These are phyloP conservation scores for Apiospora kogelbergensis DNA, from an alignment of 2,329 filamentous ascomycete genomes.

Conservation along the genomic window DNA sequence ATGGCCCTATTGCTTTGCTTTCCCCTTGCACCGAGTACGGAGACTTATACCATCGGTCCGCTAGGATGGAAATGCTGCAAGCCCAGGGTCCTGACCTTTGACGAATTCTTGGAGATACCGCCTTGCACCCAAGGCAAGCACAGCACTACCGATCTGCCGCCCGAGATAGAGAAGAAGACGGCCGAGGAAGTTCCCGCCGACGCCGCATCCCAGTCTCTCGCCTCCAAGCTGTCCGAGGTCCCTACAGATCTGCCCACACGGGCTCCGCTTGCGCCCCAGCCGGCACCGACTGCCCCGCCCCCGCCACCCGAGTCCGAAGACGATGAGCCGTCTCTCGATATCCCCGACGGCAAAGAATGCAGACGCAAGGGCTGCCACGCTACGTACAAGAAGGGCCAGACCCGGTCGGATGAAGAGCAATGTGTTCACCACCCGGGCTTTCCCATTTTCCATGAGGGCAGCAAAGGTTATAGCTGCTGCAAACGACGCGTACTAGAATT, in stretches of 20 bases:
- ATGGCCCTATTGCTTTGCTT: constrained; percentile 11
- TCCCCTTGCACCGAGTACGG: neutral
- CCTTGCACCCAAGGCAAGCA: constrained; percentile 94
- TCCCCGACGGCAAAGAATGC: constrained; percentile 74
- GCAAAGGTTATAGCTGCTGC: constrained; percentile 97
- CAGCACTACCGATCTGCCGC: constrained; percentile 76
- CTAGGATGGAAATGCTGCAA: constrained; percentile 99
- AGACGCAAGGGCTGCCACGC: constrained; percentile 73
- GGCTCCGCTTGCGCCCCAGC: constrained; percentile 43
- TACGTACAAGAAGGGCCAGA: constrained; percentile 60
- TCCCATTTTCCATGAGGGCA: constrained; percentile 96
- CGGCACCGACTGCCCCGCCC: constrained; percentile 52
- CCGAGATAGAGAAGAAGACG: constrained; percentile 60
- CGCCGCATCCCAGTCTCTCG: constrained; percentile 39
- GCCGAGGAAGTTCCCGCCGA: constrained; percentile 42
- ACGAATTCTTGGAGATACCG: constrained; percentile 91
- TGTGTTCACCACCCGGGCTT: constrained; percentile 88
- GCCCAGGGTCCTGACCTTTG: constrained; percentile 91
- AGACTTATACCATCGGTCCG: neutral
- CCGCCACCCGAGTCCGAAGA: constrained; percentile 78
- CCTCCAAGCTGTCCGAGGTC: constrained; percentile 43
- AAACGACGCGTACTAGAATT: constrained; percentile 95
- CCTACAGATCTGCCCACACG: constrained; percentile 39
- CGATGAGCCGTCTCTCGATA: constrained; percentile 73
- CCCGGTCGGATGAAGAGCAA: constrained; percentile 64